Conservation (phyloP, 1,139 yeast species). For the Geotrichum klebahnii region DNA sequence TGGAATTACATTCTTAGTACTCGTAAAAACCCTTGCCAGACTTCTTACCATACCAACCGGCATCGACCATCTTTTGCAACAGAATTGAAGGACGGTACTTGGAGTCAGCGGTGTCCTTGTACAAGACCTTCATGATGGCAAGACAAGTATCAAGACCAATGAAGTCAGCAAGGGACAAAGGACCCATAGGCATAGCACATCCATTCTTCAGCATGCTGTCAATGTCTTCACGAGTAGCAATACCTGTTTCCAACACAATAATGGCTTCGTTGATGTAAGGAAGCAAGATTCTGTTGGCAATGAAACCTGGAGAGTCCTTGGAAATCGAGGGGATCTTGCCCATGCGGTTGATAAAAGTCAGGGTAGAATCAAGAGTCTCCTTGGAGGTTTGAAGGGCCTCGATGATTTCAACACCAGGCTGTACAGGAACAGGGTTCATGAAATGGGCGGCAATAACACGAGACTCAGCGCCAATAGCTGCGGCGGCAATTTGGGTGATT, state of each 20-base stretch:
- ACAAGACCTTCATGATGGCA: slow-evolving; percentile 44
- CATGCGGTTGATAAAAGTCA: slow-evolving; percentile 38
- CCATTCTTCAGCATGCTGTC: slow-evolving; percentile 46
- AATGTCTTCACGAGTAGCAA: slow-evolving; percentile 43
- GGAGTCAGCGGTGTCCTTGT: slow-evolving; percentile 43
- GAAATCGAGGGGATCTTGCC: slow-evolving; percentile 42
- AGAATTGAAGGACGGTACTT: slow-evolving; percentile 44
- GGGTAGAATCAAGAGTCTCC: slow-evolving; percentile 37
- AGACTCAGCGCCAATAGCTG: slow-evolving; percentile 42
- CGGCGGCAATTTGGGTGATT: slow-evolving; percentile 45
- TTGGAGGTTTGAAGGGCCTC: slow-evolving; percentile 43
- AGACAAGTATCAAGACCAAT: slow-evolving; percentile 46
- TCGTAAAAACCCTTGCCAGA: slow-evolving; percentile 45
- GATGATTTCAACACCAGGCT: slow-evolving; percentile 46
- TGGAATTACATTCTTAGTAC: no score
- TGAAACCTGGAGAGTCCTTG: slow-evolving; percentile 43
- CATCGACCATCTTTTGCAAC: slow-evolving; percentile 43
- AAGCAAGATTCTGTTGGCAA: slow-evolving; percentile 44
- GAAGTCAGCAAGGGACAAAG: slow-evolving; percentile 44
- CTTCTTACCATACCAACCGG: slow-evolving; percentile 45
- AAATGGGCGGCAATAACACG: slow-evolving; percentile 45
- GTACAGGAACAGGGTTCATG: slow-evolving; percentile 49
- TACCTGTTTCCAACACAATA: slow-evolving; percentile 43
- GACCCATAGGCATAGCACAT: slow-evolving; percentile 50
- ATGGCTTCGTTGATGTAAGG: slow-evolving; percentile 47